Base-by-base conservation (phyloP, 2,329 filamentous ascomycete genomes). In the Metarhizium guizhouense region DNA sequence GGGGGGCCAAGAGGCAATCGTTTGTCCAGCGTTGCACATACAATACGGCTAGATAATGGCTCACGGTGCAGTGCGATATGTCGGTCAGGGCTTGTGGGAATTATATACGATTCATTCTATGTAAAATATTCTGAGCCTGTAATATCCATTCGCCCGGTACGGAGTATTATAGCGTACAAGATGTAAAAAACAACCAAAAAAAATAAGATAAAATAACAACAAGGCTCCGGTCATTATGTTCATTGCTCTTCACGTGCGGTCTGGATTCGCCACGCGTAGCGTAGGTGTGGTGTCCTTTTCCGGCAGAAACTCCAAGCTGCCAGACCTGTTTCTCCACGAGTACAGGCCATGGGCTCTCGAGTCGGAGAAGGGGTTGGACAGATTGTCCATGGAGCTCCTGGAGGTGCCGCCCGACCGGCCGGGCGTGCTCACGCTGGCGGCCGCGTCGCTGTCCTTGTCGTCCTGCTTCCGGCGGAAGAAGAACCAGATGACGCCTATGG, bases 221-320 rank as follows among this genome's bases (percentile, higher is more conserved):
- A 34, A 7, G 10, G 7, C 7, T 7, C 32, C 7, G 7, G 32
- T 34, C 32, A 34, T 34, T 11, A 34, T 16, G 11, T 40, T 16
- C 13, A 40, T 13, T 40, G 38, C 38, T 40, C 38, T 11, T 40
- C 38, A 40, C 10, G 14, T 40, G 38, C 45, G 51, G 49, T 56
- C 54, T 2, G 54, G 54, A 40, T 56, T 56, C 36, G 29, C 42
- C 6, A 56, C 51, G 36, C 54, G 38, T 45, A 56, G 20, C 11
- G 43, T 45, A 25, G 25, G 25, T 1, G 25, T 25, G n/a, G 47
- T 38, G 11, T 56, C 51, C 47, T 32, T 20, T n/a, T 16, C 45
- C 2, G 54, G 51, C n/a, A 25, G 8, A 6, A 34, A 53, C 30
- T 56, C 54, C 6, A 56, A 36, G 14, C 54, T 56, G 5, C 54